A percentile compares a stretch with the other conserved stretches of the same genome.
phyloP scores from a whole-genome alignment of 2,329 filamentous ascomycete genomes.

The Madurella fahalii region DNA sequence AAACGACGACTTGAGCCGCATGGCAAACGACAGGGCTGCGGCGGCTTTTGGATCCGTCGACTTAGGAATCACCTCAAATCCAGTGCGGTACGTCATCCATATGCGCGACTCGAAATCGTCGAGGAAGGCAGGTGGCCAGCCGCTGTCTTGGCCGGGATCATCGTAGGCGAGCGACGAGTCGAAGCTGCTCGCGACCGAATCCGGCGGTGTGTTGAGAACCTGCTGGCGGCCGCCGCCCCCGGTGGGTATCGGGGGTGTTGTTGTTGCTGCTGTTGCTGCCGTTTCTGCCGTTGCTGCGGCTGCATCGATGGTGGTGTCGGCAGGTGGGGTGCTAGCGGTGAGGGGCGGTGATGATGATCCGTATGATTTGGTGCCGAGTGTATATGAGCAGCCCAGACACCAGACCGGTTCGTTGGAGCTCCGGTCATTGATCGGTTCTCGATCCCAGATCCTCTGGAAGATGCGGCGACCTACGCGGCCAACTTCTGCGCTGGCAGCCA shows the following conservation, averaged over 20 bases:
- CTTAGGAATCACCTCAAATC: conserved; percentile 77
- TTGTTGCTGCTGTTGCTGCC: conserved; percentile 7
- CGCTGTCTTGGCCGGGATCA: conserved; percentile 43
- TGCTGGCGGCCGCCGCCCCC: neutral
- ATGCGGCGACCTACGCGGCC: conserved; percentile 73
- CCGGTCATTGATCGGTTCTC: conserved; percentile 76
- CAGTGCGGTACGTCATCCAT: conserved; percentile 95
- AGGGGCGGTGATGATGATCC: conserved; percentile 15
- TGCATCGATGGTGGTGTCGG: conserved; percentile 12
- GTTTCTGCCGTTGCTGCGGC: neutral
- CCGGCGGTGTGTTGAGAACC: conserved; percentile 43
- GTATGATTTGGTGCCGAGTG: conserved; percentile 32
- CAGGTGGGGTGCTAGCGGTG: conserved; percentile 20
- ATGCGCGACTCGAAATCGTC: conserved; percentile 89
- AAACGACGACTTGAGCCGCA: conserved; percentile 77
- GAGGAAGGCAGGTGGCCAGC: conserved; percentile 82
- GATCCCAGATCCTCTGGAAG: conserved; percentile 90
- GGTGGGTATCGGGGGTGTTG: neutral
- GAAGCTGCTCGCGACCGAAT: conserved; percentile 49
- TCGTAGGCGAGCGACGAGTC: conserved; percentile 50
- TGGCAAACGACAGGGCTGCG: conserved; percentile 72
- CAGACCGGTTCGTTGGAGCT: conserved; percentile 67
- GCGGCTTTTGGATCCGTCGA: conserved; percentile 69
- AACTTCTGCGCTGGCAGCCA: conserved; percentile 46
- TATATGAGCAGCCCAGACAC: conserved; percentile 65